These are phyloP conservation scores for Lentinula novae-zelandiae DNA, from an alignment of 1,284 basidiomycete genomes.

Conservation along the genomic window DNA sequence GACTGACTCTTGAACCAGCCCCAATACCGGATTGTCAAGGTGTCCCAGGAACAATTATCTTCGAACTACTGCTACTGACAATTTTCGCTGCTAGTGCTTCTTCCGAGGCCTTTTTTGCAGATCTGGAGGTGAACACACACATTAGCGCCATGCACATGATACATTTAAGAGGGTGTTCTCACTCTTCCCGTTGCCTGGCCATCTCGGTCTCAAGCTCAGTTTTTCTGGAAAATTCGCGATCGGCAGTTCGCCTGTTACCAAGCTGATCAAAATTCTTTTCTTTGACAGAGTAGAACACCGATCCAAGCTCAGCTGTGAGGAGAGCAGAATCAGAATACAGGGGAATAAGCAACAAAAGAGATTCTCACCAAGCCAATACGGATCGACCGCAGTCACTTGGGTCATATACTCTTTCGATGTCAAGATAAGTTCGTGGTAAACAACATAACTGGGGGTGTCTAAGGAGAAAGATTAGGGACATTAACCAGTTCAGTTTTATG, in stretches of 20 bases:
- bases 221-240: slow-evolving; percentile 85
- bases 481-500: slow-evolving; percentile 13
- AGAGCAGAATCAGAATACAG: background rate
- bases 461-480: slow-evolving; percentile 17
- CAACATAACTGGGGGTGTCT: slow-evolving; percentile 95
- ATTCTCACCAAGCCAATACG: slow-evolving; percentile 84
- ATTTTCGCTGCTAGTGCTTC: slow-evolving; percentile 60
- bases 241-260: slow-evolving; percentile 67
- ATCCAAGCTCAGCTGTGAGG: slow-evolving; percentile 78
- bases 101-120: slow-evolving; percentile 62
- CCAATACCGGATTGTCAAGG: slow-evolving; percentile 73
- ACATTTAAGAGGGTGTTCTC: slow-evolving; percentile 28
- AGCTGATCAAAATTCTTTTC: slow-evolving; percentile 93
- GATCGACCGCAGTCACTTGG: slow-evolving; percentile 91
- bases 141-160: background rate
- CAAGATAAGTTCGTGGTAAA: slow-evolving; percentile 94
- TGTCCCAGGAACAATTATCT: slow-evolving; percentile 78
- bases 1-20: slow-evolving; percentile 55
- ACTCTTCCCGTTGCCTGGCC: slow-evolving; percentile 84
- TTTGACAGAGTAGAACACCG: slow-evolving; percentile 92
- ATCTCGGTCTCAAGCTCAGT: slow-evolving; percentile 91
- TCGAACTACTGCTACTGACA: slow-evolving; percentile 53
- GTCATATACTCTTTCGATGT: slow-evolving; percentile 98
- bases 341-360: background rate
- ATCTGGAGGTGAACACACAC: slow-evolving; percentile 34